Conservation (phyloP, 1,284 basidiomycete species). For the Naganishia liquefaciens region DNA sequence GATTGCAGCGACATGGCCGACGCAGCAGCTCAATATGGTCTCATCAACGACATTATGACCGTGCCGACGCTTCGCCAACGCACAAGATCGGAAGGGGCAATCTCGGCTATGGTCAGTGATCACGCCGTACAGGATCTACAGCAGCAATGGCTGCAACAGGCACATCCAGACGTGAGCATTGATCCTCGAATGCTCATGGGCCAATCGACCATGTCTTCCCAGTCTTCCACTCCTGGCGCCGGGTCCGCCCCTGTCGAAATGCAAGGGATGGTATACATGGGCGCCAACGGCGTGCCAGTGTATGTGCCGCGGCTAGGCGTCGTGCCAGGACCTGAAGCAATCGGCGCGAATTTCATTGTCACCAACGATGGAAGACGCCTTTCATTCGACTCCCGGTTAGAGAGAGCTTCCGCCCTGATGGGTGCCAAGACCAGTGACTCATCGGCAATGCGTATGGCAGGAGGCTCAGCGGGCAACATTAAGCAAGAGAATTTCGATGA, state of each 20-base stretch:
- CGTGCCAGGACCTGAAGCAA: constrained; percentile 27
- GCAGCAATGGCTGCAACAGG: constrained; percentile 22
- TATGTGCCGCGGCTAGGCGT: constrained; percentile 19
- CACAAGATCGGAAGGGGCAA: constrained; percentile 28
- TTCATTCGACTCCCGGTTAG: constrained; percentile 41
- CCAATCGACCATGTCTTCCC: constrained; percentile 22
- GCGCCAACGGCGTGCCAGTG: constrained; percentile 4
- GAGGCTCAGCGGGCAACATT: not conserved
- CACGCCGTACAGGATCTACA: constrained; percentile 3
- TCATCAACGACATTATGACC: not conserved
- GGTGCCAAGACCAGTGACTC: not conserved
- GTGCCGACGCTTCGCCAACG: constrained; percentile 25
- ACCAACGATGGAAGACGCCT: constrained; percentile 47
- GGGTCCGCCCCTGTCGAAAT: not conserved
- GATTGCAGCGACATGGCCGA: not conserved
- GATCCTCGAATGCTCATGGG: constrained; percentile 33
- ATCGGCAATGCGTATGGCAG: not conserved
- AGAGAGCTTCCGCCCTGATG: constrained; percentile 16
- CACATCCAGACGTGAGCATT: constrained; percentile 21
- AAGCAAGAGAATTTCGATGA: constrained; percentile 21
- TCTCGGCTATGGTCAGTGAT: constrained; percentile 18
- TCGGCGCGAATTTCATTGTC: constrained; percentile 37
- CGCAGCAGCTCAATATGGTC: not conserved
- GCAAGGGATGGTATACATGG: constrained; percentile 13
- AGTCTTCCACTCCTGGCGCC: constrained; percentile 4